Evolutionary conservation across 257 asterid genomes (phyloP).

Genomic region (Gentiana dahurica): DNA sequence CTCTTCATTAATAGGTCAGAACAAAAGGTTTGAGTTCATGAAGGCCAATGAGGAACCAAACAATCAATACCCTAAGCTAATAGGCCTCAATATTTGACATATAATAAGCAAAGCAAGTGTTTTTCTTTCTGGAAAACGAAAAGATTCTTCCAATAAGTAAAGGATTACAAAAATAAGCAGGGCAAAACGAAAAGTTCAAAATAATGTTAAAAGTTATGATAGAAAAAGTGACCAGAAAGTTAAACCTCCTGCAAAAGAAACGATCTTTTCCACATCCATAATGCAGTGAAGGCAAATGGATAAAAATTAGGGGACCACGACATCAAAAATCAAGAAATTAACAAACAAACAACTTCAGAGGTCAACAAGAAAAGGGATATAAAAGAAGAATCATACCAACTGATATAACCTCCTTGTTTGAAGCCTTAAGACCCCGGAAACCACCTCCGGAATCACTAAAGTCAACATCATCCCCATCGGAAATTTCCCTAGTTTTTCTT

Average conservation of each 20-base stretch:
- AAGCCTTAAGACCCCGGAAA: conserved; percentile 23
- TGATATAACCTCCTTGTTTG: conserved; percentile 21
- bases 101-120: too few relatives aligned
- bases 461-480: conserved; percentile 14
- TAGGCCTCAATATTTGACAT: too few relatives aligned
- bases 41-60: not conserved
- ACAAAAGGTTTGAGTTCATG: too few relatives aligned
- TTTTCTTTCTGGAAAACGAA: too few relatives aligned
- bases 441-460: conserved; percentile 15
- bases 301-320: not conserved
- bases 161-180: too few relatives aligned
- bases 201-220: too few relatives aligned
- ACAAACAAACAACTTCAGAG: not conserved
- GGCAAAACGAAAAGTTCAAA: too few relatives aligned
- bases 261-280: not conserved
- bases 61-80: not conserved
- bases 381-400: conserved; percentile 27
- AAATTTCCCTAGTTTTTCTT: conserved; percentile 43
- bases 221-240: too few relatives aligned
- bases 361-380: not conserved
- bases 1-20: too few relatives aligned
- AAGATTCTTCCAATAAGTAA: too few relatives aligned
- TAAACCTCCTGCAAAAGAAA: too few relatives aligned
- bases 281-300: not conserved
- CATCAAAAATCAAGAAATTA: not conserved